Conservation (phyloP, 495 filamentous ascomycete species). For the Cladorrhinum samala region DNA sequence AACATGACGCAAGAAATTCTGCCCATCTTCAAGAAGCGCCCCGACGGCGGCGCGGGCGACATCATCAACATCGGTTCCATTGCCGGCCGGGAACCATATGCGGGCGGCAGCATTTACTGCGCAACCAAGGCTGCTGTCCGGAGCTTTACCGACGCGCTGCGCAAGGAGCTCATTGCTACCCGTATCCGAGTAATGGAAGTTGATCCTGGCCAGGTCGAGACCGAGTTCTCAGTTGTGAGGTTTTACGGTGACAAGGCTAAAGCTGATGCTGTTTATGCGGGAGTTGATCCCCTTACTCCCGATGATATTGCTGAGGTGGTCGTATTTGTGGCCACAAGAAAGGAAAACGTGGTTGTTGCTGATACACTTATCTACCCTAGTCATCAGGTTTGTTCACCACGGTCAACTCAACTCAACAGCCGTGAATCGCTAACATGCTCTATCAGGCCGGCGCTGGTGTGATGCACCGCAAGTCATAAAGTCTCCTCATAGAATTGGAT, state of each 20-base stretch:
- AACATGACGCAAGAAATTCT: slow-evolving; percentile 95
- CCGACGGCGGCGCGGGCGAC: slow-evolving; percentile 76
- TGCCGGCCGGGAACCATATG: slow-evolving; percentile 84
- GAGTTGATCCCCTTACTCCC: slow-evolving; percentile 83
- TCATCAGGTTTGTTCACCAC: slow-evolving; percentile 58
- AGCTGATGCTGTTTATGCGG: slow-evolving; percentile 95
- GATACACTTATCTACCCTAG: slow-evolving; percentile 88
- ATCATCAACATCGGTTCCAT: slow-evolving; percentile 98
- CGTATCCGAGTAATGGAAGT: slow-evolving; percentile 86
- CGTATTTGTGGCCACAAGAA: slow-evolving; percentile 80
- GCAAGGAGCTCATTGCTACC: slow-evolving; percentile 82
- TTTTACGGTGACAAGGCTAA: slow-evolving; percentile 90
- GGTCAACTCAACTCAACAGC: slow-evolving; percentile 12
- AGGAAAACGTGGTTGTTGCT: slow-evolving; percentile 92
- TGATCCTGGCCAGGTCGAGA: slow-evolving; percentile 96
- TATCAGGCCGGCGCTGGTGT: neutral
- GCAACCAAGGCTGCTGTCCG: slow-evolving; percentile 91
- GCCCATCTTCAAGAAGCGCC: slow-evolving; percentile 72
- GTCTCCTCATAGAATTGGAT: too few species aligned
- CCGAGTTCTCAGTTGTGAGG: slow-evolving; percentile 90
- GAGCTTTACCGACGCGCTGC: slow-evolving; percentile 80
- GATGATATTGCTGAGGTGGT: slow-evolving; percentile 94
- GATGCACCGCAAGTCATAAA: neutral
- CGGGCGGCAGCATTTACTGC: slow-evolving; percentile 92
- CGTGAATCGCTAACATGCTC: neutral